Base-by-base conservation (phyloP, 345 rosid species). In the Xanthoceras sorbifolium region DNA sequence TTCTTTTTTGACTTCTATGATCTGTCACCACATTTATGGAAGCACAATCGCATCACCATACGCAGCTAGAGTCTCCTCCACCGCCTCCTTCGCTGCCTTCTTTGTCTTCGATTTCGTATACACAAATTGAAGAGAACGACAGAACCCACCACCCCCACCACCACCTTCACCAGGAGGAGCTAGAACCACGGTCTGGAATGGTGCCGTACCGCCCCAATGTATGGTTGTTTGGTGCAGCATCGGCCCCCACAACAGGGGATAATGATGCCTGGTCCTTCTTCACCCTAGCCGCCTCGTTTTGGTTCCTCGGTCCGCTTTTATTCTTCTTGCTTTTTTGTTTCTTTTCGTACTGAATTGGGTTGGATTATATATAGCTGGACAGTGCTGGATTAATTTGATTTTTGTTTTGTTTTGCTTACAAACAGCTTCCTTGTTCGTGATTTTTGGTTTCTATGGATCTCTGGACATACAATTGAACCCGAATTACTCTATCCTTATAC, bases 371-470 rank as follows among this genome's bases (percentile, higher is more conserved):
- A 2, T 9, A 20, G n/a, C 50, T 72, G 42, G 22, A 28, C 59
- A 12, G 9, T 3, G 12, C 11, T 29, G 25, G 57, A 40, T 10
- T 29, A 20, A 23, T 57, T 22, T 54, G 31, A 57, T 38, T 64
- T 64, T 28, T 23, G n/a, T 44, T 57, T 48, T 48, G 46, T 69
- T 44, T 10, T 65, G 50, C 7, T 65, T 36, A 25, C 26, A 72
- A 67, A 82, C 91, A 89, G 91, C 82, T 34, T 86, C 92, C 28
- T 76, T 84, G 86, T 82, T 87, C 69, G 59, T 89, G 77, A 87
- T 90, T 78, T 72, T 88, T 46, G 91, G 91, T 48, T 68, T 81
- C 50, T 90, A 75, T 54, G 91, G 91, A 73, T 80, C 94, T 29
- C 63, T 18, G 72, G 85, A 57, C 40, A 62, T 88, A 64, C 74